Conservation (phyloP, 73 alveolate genomes). For the Stentor coeruleus region DNA sequence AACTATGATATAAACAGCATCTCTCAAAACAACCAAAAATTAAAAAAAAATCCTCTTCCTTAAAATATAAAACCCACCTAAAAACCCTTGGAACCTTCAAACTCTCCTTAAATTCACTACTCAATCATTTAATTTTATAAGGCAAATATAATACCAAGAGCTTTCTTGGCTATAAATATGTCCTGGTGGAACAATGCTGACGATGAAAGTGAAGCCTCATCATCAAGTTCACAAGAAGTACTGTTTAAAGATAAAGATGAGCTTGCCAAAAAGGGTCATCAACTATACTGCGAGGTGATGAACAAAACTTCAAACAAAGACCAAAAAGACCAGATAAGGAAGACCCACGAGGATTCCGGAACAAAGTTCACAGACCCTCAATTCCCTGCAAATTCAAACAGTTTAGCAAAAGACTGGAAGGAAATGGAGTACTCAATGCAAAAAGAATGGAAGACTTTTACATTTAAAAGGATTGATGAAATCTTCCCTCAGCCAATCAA, state of each 20-base stretch:
- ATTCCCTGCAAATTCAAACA: slow-evolving; percentile 25
- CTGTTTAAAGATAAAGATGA: not conserved
- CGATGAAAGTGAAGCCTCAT: not conserved
- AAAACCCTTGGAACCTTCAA: too few relatives aligned
- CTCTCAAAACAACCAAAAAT: too few relatives aligned
- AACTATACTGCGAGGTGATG: not conserved
- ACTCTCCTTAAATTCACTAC: too few relatives aligned
- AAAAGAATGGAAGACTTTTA: slow-evolving; percentile 20
- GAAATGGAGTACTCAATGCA: not conserved
- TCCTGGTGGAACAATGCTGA: slow-evolving; percentile 13
- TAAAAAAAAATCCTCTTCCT: too few relatives aligned
- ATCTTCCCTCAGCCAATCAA: slow-evolving; percentile 35
- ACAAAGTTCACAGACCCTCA: slow-evolving; percentile 26
- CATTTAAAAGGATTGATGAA: slow-evolving; percentile 60
- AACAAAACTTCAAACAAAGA: not conserved
- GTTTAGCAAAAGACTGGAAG: slow-evolving; percentile 20
- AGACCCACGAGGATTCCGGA: not conserved
- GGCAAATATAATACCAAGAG: too few relatives aligned
- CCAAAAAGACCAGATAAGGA: not conserved
- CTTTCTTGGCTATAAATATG: too few relatives aligned
- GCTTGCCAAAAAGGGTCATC: not conserved
- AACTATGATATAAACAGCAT: too few relatives aligned
- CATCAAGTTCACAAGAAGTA: not conserved
- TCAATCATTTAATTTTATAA: too few relatives aligned
- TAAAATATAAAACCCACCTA: too few relatives aligned